These are phyloP conservation scores for Starmerella vaccinii DNA, from an alignment of 805 yeast genomes.

Conservation along the genomic window DNA sequence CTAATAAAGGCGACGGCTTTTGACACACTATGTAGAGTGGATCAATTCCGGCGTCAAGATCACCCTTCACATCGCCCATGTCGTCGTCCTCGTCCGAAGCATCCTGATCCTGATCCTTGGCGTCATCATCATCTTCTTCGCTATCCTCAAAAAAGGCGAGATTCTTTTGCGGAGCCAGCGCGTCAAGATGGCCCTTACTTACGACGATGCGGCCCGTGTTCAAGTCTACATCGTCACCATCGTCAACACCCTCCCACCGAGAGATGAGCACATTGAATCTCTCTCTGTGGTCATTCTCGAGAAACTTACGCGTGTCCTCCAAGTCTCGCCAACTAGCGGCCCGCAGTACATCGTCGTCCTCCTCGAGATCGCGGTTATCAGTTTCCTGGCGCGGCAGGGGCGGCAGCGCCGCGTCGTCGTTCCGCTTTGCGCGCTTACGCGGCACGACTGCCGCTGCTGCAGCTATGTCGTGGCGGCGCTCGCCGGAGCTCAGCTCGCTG, in stretches of 20 bases:
- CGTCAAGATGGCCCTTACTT: constrained; percentile 20
- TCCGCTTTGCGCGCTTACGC: neutral
- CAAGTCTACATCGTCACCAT: constrained; percentile 22
- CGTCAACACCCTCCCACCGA: constrained; percentile 16
- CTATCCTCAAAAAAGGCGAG: constrained; percentile 4
- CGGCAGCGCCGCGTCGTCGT: neutral
- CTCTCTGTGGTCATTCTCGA: constrained; percentile 15
- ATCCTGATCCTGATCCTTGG: too few relatives aligned
- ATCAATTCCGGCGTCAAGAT: constrained; percentile 2
- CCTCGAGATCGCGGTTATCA: constrained; percentile 7
- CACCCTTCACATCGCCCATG: neutral
- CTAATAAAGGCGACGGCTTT: constrained; percentile 9
- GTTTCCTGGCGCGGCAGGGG: neutral
- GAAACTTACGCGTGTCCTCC: constrained; percentile 16
- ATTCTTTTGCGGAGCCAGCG: constrained; percentile 12
- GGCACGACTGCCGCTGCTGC: constrained; percentile 1
- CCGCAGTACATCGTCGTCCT: constrained; percentile 7
- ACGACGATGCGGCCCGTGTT: constrained; percentile 17
- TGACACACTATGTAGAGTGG: constrained; percentile 15
- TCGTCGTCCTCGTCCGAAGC: neutral
- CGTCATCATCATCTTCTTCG: constrained; percentile 9
- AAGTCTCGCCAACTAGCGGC: constrained; percentile 16
- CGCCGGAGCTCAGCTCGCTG: neutral
- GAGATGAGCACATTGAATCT: constrained; percentile 8
- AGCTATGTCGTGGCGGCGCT: neutral